These are phyloP conservation scores for Russula virescens DNA, from an alignment of 768 basidiomycete genomes.

Conservation along the genomic window DNA sequence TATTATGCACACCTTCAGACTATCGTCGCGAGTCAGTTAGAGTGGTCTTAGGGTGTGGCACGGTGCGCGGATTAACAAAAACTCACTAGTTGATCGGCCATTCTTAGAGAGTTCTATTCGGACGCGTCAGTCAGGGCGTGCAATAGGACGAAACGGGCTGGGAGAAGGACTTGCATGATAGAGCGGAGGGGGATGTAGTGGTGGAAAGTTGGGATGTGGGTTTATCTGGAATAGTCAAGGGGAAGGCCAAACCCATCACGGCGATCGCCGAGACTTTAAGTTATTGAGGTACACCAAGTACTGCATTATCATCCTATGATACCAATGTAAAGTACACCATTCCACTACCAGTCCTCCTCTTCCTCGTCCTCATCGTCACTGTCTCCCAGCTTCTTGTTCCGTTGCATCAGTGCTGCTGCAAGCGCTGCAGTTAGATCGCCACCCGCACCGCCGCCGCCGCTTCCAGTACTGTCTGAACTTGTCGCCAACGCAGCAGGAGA, in stretches of 20 bases:
- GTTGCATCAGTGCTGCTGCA: conserved; percentile 72
- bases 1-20: conserved; percentile 49
- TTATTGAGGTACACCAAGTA: not conserved
- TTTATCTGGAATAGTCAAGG: not conserved
- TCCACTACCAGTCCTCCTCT: conserved; percentile 29
- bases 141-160: not conserved
- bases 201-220: not conserved
- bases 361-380: conserved; percentile 43
- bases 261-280: conserved; percentile 10
- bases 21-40: conserved; percentile 27
- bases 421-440: conserved; percentile 77
- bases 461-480: conserved; percentile 31
- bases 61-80: conserved; percentile 10
- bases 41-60: not conserved
- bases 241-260: not conserved
- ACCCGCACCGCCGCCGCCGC: conserved; percentile 40
- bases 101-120: conserved; percentile 25
- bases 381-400: conserved; percentile 85
- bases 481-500: conserved; percentile 32
- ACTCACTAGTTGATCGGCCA: conserved; percentile 54
- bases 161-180: not conserved
- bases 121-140: not conserved
- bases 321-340: too few species aligned
- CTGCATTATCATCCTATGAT: too few species aligned
- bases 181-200: not conserved